Evolutionary conservation across 1,284 basidiomycete genomes (phyloP).

Genomic region (Pyrrhoderma lamaoense): DNA sequence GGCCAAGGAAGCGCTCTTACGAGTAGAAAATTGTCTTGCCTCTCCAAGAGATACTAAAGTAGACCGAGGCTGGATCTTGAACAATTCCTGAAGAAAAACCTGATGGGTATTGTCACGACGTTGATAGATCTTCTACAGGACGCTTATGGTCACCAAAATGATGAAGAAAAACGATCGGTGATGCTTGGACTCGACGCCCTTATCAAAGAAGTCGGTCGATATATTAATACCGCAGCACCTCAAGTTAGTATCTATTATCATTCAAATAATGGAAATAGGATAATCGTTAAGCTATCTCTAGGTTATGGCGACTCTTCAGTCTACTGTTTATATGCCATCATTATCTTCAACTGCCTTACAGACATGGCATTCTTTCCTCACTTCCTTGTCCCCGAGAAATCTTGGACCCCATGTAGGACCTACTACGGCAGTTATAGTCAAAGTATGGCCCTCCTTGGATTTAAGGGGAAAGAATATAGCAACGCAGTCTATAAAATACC

Average conservation of each 20-base stretch:
- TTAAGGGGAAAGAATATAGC: constrained; percentile 48
- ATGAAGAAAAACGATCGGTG: constrained; percentile 63
- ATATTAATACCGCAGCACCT: constrained; percentile 70
- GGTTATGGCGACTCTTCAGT: constrained; percentile 97
- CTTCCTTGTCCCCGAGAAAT: constrained; percentile 61
- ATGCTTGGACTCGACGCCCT: constrained; percentile 76
- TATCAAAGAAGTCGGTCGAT: constrained; percentile 62
- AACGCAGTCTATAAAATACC: constrained; percentile 57
- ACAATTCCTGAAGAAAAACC: constrained; percentile 61
- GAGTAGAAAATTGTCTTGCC: constrained; percentile 40
- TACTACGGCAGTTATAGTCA: constrained; percentile 81
- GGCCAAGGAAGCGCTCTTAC: constrained; percentile 58
- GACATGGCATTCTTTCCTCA: constrained; percentile 80
- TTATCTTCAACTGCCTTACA: constrained; percentile 74
- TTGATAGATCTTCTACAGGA: constrained; percentile 83
- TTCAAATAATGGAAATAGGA: background rate
- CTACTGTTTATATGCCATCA: constrained; percentile 66
- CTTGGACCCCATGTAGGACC: constrained; percentile 83
- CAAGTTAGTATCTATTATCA: constrained; percentile 51
- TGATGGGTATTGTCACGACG: constrained; percentile 76
- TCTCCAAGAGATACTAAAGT: constrained; percentile 21
- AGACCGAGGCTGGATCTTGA: constrained; percentile 35
- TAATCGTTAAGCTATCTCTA: constrained; percentile 29
- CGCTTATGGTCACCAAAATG: constrained; percentile 63
- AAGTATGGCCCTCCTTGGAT: constrained; percentile 69